phyloP scores from a whole-genome alignment of 1,284 basidiomycete species.

The Apiotrichum sp. region DNA sequence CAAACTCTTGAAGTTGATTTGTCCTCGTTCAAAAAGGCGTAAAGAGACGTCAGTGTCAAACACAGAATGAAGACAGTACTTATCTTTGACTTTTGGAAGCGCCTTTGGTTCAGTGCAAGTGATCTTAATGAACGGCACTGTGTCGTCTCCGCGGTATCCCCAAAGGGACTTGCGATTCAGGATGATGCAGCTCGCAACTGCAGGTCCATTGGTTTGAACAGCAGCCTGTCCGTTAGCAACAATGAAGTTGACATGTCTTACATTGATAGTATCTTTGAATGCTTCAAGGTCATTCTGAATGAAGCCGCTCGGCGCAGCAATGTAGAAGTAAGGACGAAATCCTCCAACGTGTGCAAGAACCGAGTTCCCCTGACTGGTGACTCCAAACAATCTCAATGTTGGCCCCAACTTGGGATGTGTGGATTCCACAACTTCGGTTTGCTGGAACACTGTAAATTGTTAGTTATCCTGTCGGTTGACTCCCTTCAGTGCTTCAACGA shows the following conservation, averaged over 20 bases:
- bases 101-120: constrained; percentile 64
- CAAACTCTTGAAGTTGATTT: constrained; percentile 65
- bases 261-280: constrained; percentile 70
- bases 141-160: constrained; percentile 79
- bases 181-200: constrained; percentile 58
- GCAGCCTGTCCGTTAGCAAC: constrained; percentile 14
- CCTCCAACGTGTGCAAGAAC: constrained; percentile 73
- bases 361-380: constrained; percentile 80
- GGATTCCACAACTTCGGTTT: constrained; percentile 81
- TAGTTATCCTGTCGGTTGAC: background rate
- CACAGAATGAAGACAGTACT: constrained; percentile 49
- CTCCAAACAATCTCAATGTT: constrained; percentile 73
- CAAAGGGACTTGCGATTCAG: constrained; percentile 68
- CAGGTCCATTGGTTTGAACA: constrained; percentile 35
- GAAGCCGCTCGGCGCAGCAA: constrained; percentile 78
- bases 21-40: constrained; percentile 82
- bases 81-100: constrained; percentile 82
- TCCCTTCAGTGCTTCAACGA: background rate
- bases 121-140: constrained; percentile 74
- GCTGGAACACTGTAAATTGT: constrained; percentile 62
- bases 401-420: constrained; percentile 54
- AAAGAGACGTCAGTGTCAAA: constrained; percentile 26
- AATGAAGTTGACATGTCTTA: constrained; percentile 45
- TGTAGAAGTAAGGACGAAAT: constrained; percentile 86
- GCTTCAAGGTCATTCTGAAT: constrained; percentile 58